Evolutionary conservation across 2,329 filamentous ascomycete species (phyloP), one percentile per base, ranked within the genome.

Genomic region (Alternaria viburni): DNA sequence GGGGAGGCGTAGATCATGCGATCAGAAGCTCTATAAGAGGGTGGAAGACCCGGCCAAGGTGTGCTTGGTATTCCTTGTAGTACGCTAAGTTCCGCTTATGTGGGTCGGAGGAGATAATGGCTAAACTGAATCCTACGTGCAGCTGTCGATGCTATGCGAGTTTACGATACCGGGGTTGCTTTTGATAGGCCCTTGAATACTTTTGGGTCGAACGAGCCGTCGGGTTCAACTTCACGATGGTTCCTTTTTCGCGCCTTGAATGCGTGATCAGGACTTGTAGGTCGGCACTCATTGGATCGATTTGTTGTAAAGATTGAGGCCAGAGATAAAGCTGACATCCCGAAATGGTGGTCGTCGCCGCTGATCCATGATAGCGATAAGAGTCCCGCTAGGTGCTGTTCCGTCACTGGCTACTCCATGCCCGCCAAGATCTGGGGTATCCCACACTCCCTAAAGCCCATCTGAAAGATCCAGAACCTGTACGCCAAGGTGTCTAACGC

Each of bases 311-410:
- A 21, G 45, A 59, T 47, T 66, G 57, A 65, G 62, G 66, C 63
- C 62, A 67, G 63, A 67, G 70, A 74, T 73, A 55, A 62, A 72
- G 72, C 67, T 61, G 57, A 54, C 45, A 32, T 30, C 70, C 65
- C 11, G 56, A 72, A 70, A 30, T 51, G 69, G 70, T 47, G 66
- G 57, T 57, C n/a, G 50, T 58, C 57, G 21, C 56, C 63, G 75
- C 70, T 69, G 75, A 79, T 79, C 75, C 13, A 62, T 73, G 76
- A 78, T 79, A 77, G 77, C 74, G 65, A 78, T 79, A 77, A 77
- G 76, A 61, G 51, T 63, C 57, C 49, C 51, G 64, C 76, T 75
- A 72, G 64, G 49, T 64, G 56, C 46, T 51, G 62, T 59, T 67
- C 65, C 74, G 60, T 71, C 71, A 77, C 69, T 70, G 63, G 70